These are phyloP conservation scores for Salix koriyanagi DNA, from an alignment of 345 rosid genomes.

Conservation along the genomic window DNA sequence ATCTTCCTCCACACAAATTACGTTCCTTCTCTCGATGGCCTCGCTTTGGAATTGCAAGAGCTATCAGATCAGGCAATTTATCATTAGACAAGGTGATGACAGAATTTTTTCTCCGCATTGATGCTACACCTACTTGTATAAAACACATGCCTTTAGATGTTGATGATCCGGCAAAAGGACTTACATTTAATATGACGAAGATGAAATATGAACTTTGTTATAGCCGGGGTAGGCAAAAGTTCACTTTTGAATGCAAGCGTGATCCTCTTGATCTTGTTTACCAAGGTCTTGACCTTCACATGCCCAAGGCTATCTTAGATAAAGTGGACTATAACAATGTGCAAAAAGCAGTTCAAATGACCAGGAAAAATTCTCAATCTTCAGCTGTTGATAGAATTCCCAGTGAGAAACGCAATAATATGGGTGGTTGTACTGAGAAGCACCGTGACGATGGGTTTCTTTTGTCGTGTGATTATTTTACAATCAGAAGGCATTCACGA, in stretches of 20 bases:
- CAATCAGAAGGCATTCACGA: conserved; percentile 90
- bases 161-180: conserved; percentile 94
- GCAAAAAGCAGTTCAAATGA: conserved; percentile 46
- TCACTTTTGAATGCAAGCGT: conserved; percentile 83
- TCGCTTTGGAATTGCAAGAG: conserved; percentile 86
- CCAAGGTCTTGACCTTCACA: conserved; percentile 86
- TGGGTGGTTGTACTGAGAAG: conserved; percentile 53
- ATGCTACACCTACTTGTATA: conserved; percentile 68
- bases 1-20: conserved; percentile 89
- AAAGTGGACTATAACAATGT: conserved; percentile 51
- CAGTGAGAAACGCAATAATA: conserved; percentile 47
- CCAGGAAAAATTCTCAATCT: conserved; percentile 61
- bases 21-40: conserved; percentile 89
- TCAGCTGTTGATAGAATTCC: conserved; percentile 55
- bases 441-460: conserved; percentile 87
- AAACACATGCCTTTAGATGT: conserved; percentile 72
- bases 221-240: conserved; percentile 87
- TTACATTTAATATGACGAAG: conserved; percentile 75
- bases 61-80: conserved; percentile 80
- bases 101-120: conserved; percentile 87
- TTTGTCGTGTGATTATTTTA: conserved; percentile 87
- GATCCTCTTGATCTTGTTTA: conserved; percentile 95
- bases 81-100: conserved; percentile 95
- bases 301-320: conserved; percentile 65
- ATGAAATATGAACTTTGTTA: conserved; percentile 72